phyloP scores from a whole-genome alignment of 768 basidiomycete genomes.

The Russula ochroleuca region DNA sequence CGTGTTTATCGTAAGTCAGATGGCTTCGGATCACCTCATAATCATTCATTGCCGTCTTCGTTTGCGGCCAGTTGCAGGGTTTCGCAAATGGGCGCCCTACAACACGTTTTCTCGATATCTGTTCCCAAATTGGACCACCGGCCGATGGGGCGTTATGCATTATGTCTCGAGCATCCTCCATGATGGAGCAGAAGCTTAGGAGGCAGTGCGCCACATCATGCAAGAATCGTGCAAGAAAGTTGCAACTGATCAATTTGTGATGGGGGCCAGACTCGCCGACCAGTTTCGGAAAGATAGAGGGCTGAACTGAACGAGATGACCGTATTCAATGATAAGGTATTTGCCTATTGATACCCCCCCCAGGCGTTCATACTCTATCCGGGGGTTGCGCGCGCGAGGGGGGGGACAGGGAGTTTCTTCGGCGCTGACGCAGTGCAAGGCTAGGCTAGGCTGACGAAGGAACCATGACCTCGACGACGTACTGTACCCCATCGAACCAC shows the following conservation, averaged over 20 bases:
- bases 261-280: neutral
- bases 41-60: neutral
- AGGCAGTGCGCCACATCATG: neutral
- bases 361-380: neutral
- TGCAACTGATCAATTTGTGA: constrained; percentile 5
- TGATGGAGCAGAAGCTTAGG: neutral
- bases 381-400: neutral
- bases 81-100: neutral
- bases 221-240: neutral
- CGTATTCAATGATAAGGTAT: constrained; percentile 5
- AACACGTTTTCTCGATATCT: constrained; percentile 11
- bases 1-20: neutral
- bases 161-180: neutral
- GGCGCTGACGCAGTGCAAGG: neutral
- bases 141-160: neutral
- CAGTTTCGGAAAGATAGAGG: neutral
- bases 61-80: neutral
- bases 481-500: neutral
- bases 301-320: neutral
- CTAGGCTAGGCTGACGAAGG: neutral
- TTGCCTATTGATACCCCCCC: neutral
- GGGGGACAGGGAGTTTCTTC: neutral
- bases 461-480: neutral
- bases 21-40: neutral
- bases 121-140: neutral